Evolutionary conservation across 257 asterid species (phyloP).

Genomic region (Solanum chmielewskii): DNA sequence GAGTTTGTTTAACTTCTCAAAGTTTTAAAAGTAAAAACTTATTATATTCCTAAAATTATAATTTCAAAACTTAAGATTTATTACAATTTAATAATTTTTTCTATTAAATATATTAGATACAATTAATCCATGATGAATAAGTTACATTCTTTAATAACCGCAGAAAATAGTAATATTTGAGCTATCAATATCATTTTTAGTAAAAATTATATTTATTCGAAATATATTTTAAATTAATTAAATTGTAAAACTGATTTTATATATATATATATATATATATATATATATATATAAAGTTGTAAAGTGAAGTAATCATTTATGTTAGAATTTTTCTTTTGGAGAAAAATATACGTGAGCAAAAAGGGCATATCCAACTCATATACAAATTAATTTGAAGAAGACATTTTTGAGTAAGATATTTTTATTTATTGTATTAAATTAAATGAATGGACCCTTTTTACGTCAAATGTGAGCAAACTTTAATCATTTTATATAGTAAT

Average conservation of each 20-base stretch:
- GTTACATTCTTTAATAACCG: too few relatives aligned
- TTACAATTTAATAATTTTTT: too few relatives aligned
- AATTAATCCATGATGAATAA: not conserved
- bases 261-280: too few relatives aligned
- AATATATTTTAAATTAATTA: too few relatives aligned
- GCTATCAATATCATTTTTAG: too few relatives aligned
- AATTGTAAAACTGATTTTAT: too few relatives aligned
- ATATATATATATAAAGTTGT: not conserved
- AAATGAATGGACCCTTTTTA: not conserved
- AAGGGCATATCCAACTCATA: not conserved
- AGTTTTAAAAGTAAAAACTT: not conserved
- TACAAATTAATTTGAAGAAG: not conserved
- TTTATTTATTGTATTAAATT: not conserved
- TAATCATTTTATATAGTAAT: not conserved
- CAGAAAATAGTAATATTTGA: not conserved
- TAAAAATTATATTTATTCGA: too few relatives aligned
- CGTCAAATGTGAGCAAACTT: not conserved
- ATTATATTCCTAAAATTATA: not conserved
- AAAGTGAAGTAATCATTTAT: not conserved
- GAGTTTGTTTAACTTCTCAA: not conserved
- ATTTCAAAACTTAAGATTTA: too few relatives aligned
- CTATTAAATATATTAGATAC: not conserved
- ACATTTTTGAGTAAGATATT: not conserved
- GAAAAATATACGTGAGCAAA: not conserved
- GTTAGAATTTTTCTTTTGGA: not conserved